Evolutionary conservation across 345 rosid species (phyloP).

Genomic region (Lepidium africanum): DNA sequence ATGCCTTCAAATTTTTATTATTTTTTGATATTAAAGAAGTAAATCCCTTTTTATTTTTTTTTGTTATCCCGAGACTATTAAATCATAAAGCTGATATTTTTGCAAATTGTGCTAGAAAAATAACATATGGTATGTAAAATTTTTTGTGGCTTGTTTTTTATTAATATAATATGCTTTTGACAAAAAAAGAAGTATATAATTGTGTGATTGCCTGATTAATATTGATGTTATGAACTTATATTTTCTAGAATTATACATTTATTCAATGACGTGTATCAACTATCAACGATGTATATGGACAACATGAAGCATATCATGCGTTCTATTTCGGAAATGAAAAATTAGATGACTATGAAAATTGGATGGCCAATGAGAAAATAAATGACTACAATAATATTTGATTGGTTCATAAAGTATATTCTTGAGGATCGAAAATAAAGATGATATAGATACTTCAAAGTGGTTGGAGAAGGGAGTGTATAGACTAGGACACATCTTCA

Average conservation of each 20-base stretch:
- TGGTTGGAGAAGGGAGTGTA: background rate
- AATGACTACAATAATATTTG: background rate
- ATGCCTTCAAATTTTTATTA: background rate
- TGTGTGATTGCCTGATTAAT: background rate
- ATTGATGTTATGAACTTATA: background rate
- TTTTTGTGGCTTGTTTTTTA: no score
- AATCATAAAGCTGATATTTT: no score
- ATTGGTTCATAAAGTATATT: slow-evolving; percentile 12
- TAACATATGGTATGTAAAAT: no score
- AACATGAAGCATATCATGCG: background rate
- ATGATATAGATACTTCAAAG: background rate
- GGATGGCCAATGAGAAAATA: slow-evolving; percentile 6
- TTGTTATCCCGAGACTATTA: no score
- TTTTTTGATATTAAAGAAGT: background rate
- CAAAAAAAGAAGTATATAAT: no score
- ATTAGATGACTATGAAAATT: background rate
- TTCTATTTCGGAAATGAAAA: background rate
- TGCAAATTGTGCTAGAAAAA: no score
- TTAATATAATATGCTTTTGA: no score
- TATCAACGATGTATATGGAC: background rate
- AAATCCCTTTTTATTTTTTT: no score
- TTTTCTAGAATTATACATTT: no score
- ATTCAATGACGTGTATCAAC: background rate
- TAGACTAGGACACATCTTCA: slow-evolving; percentile 10
- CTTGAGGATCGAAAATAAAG: slow-evolving; percentile 13